Conservation (phyloP, 2,329 filamentous ascomycete genomes). For the Scytalidium lignicola region DNA sequence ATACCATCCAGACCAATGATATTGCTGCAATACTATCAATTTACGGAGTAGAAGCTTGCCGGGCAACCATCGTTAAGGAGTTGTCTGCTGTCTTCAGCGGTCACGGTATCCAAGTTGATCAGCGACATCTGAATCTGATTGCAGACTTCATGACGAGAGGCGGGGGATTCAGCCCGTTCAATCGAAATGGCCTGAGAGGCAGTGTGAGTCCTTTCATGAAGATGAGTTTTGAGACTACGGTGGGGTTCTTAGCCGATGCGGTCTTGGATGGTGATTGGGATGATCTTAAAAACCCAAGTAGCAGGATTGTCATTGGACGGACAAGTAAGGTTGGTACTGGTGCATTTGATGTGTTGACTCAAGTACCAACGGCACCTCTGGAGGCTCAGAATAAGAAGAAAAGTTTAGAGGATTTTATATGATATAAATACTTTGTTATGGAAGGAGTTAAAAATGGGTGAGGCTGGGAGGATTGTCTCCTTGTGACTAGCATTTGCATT, state of each 20-base stretch:
- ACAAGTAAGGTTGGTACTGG: conserved; percentile 83
- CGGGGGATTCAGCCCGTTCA: conserved; percentile 87
- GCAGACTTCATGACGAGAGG: conserved; percentile 97
- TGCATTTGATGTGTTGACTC: conserved; percentile 78
- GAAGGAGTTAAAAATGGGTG: neutral
- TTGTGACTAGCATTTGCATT: neutral
- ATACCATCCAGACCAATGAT: conserved; percentile 87
- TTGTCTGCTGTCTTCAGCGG: conserved; percentile 79
- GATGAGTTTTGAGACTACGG: conserved; percentile 98
- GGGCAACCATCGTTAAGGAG: conserved; percentile 81
- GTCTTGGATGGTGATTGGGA: conserved; percentile 88
- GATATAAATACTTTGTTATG: neutral
- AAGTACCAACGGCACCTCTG: conserved; percentile 30
- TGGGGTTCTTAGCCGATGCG: conserved; percentile 88
- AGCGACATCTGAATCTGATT: conserved; percentile 89
- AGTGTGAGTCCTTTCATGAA: conserved; percentile 92
- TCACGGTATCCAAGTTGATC: conserved; percentile 90
- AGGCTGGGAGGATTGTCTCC: neutral
- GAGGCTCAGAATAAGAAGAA: neutral
- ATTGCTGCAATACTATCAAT: conserved; percentile 77
- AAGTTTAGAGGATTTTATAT: conserved; percentile 1
- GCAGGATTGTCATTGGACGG: conserved; percentile 81
- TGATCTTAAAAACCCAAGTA: conserved; percentile 77
- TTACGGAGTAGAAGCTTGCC: conserved; percentile 92
- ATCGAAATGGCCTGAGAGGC: conserved; percentile 78